Base-by-base conservation (phyloP, 1,284 basidiomycete genomes). In the Irpex lacteus region DNA sequence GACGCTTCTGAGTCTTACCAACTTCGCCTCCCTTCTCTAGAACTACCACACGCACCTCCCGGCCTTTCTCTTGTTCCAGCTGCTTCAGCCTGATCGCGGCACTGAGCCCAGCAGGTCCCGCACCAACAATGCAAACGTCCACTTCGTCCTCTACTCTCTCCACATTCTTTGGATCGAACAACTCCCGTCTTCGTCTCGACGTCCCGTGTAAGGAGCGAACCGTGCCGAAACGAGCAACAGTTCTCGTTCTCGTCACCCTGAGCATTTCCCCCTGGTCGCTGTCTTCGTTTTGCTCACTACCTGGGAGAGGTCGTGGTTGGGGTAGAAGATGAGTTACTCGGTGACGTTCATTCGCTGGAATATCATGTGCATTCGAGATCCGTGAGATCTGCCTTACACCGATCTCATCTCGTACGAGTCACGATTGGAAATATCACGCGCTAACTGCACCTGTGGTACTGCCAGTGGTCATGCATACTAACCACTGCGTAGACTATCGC, bases 31-130 rank as follows among this genome's bases (percentile, higher is more conserved):
- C 96, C 79, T 99, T 99, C 80, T 99, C 98, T 9, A 99, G 83
- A 0, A 99, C 91, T 50, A 99, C 93, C 11, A 99, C 96, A 34
- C 97, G 85, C 37, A 98, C 83, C 67, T 96, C 91, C 66, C 87
- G 87, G 0, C 88, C 89, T 59, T 83, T 86, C 74, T 95, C 89
- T 68, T 86, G 80, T 72, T 96, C 95, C 53, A 98, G 87, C 78
- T 99, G 96, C 80, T 98, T 98, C 64, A 99, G 82, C 38, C 94
- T 85, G 71, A 99, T 99, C 3, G 97, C 98, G n/a, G 97, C 96
- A 71, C 90, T 92, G 65, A 99, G 85, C 38, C 98, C 97, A 0
- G 97, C 96, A 2, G 97, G 97, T 0, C 97, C 98, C 13, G 87
- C 96, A 26, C 97, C 97, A 67, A 98, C 96, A 71, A 99, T 98